phyloP scores from a whole-genome alignment of 2,329 filamentous ascomycete species.

The Alternaria brassicae region DNA sequence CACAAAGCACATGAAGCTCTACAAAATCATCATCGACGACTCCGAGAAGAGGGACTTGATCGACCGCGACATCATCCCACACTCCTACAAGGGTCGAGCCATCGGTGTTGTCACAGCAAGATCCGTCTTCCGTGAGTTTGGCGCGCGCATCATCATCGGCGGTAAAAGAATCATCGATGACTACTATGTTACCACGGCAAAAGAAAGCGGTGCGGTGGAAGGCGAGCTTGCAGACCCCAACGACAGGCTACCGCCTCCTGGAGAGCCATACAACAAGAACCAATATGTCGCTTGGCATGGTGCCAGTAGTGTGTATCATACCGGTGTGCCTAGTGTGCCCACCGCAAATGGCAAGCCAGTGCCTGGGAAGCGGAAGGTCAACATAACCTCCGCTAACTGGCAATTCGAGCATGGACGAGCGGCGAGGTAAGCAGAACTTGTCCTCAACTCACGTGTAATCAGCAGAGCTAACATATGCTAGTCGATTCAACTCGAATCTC shows the following conservation, averaged over 20 bases:
- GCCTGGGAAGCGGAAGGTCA: conserved; percentile 81
- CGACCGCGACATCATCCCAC: conserved; percentile 91
- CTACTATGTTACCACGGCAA: conserved; percentile 79
- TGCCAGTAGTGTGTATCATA: conserved; percentile 94
- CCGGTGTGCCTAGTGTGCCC: conserved; percentile 77
- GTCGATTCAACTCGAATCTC: conserved; percentile 83
- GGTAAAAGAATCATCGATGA: conserved; percentile 87
- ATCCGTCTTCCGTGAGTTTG: conserved; percentile 96
- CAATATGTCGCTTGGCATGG: conserved; percentile 99
- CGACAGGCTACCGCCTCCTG: conserved; percentile 75
- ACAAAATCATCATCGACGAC: conserved; percentile 98
- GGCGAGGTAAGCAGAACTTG: conserved; percentile 71
- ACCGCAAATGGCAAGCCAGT: conserved; percentile 74
- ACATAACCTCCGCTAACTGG: conserved; percentile 94
- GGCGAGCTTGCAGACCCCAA: conserved; percentile 91
- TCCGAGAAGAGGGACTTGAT: conserved; percentile 98
- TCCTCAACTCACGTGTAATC: neutral
- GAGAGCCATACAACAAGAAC: conserved; percentile 96
- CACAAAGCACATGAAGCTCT: conserved; percentile 93
- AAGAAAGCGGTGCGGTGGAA: conserved; percentile 79
- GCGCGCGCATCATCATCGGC: conserved; percentile 90
- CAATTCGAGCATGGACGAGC: conserved; percentile 93
- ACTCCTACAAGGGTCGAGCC: conserved; percentile 96
- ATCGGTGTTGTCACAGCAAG: conserved; percentile 97
- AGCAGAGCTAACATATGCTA: conserved; percentile 51